Conservation (phyloP, 2,329 filamentous ascomycete species). For the Sclerotinia subarctica region DNA sequence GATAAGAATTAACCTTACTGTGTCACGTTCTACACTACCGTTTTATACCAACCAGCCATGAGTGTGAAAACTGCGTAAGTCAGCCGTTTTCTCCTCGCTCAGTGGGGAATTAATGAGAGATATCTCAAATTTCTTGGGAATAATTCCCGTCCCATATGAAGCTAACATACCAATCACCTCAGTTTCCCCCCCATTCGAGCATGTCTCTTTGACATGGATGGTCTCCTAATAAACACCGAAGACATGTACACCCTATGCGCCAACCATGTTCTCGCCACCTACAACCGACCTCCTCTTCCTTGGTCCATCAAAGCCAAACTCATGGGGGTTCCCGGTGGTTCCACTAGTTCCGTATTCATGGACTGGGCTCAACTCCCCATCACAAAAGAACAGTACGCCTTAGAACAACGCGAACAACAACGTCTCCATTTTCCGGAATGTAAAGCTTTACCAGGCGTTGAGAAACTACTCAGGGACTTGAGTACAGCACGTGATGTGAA, state of each 20-base stretch:
- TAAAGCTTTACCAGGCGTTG: constrained; percentile 76
- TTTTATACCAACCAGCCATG: background rate
- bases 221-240: constrained; percentile 92
- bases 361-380: constrained; percentile 87
- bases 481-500: constrained; percentile 26
- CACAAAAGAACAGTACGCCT: constrained; percentile 61
- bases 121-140: background rate
- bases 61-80: background rate
- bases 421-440: constrained; percentile 66
- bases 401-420: constrained; percentile 62
- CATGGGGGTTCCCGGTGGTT: constrained; percentile 36
- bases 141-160: background rate
- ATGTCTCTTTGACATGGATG: constrained; percentile 98
- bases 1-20: background rate
- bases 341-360: constrained; percentile 60
- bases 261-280: constrained; percentile 75
- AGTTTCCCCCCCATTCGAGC: constrained; percentile 80
- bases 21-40: background rate
- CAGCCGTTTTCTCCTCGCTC: too few relatives aligned
- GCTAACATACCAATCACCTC: background rate
- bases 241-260: constrained; percentile 84
- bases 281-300: constrained; percentile 71
- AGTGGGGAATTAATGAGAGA: background rate
- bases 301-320: constrained; percentile 93
- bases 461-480: constrained; percentile 62